Evolutionary conservation across 371 early-diverging fungal genomes (phyloP).

Genomic region (Mortierella sp.): DNA sequence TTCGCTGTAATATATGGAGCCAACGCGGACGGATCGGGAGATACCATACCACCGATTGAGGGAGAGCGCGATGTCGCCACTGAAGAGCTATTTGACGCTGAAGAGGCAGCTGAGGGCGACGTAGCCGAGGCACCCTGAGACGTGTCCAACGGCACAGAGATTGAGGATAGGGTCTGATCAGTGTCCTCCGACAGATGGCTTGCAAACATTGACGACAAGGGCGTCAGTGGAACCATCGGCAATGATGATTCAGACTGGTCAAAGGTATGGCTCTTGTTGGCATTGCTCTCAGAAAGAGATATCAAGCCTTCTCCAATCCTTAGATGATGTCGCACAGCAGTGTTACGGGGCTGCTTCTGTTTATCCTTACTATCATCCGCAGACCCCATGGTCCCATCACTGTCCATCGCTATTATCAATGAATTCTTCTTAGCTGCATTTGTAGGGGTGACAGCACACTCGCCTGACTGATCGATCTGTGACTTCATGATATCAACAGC

Average conservation of each 20-base stretch:
- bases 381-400: conserved; percentile 3
- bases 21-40: no score
- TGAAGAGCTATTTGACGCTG: neutral
- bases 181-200: no score
- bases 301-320: conserved; percentile 4
- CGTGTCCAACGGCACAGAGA: neutral
- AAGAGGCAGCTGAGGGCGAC: neutral
- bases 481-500: conserved; percentile 49
- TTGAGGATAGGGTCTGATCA: neutral
- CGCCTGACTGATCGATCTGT: conserved; percentile 21
- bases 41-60: no score
- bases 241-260: conserved; percentile 13
- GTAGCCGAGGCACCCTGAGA: neutral
- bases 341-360: neutral
- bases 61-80: no score
- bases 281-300: conserved; percentile 15
- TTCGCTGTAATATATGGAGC: no score
- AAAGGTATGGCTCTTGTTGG: conserved; percentile 24
- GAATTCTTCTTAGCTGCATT: neutral
- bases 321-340: neutral
- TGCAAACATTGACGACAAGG: neutral
- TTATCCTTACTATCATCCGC: conserved; percentile 4
- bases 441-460: neutral
- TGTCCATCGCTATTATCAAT: neutral
- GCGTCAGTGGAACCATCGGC: neutral